Evolutionary conservation across 2,329 filamentous ascomycete species (phyloP).

Genomic region (Blumeria graminis): DNA sequence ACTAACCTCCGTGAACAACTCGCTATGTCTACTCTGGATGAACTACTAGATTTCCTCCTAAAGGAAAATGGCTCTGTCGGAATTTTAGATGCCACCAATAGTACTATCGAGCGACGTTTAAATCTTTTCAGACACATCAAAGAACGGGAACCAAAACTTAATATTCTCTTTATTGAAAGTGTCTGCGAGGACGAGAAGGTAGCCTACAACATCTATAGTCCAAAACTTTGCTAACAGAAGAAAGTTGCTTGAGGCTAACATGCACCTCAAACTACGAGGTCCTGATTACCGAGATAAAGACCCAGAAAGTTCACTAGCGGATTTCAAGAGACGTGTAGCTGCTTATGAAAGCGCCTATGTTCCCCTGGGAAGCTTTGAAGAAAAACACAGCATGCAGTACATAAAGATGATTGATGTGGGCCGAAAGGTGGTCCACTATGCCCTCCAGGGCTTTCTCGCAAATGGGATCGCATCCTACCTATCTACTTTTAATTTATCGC

Average conservation of each 20-base stretch:
- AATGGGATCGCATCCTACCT: conserved; percentile 85
- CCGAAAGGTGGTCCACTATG: conserved; percentile 74
- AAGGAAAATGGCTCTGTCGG: conserved; percentile 66
- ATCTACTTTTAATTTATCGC: conserved; percentile 87
- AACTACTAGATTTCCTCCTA: conserved; percentile 74
- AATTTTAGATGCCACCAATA: conserved; percentile 94
- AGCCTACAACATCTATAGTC: conserved; percentile 7
- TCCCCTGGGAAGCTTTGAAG: conserved; percentile 73
- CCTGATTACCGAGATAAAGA: conserved; percentile 94
- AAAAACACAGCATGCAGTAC: conserved; percentile 75
- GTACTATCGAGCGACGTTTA: conserved; percentile 66
- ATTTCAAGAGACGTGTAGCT: conserved; percentile 80
- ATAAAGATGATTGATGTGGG: conserved; percentile 95
- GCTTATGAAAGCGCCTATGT: conserved; percentile 91
- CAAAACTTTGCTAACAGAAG: background rate
- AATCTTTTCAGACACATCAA: conserved; percentile 66
- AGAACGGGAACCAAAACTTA: conserved; percentile 59
- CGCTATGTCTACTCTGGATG: conserved; percentile 76
- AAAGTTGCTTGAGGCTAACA: conserved; percentile 70
- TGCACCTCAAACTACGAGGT: conserved; percentile 86
- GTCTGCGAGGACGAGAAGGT: conserved; percentile 62
- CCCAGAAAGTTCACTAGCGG: conserved; percentile 55
- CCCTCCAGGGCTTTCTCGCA: conserved; percentile 76
- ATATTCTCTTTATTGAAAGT: conserved; percentile 87
- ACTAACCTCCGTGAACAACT: conserved; percentile 73